phyloP scores from a whole-genome alignment of 1,284 basidiomycete genomes.

The Lentinula novae-zelandiae region DNA sequence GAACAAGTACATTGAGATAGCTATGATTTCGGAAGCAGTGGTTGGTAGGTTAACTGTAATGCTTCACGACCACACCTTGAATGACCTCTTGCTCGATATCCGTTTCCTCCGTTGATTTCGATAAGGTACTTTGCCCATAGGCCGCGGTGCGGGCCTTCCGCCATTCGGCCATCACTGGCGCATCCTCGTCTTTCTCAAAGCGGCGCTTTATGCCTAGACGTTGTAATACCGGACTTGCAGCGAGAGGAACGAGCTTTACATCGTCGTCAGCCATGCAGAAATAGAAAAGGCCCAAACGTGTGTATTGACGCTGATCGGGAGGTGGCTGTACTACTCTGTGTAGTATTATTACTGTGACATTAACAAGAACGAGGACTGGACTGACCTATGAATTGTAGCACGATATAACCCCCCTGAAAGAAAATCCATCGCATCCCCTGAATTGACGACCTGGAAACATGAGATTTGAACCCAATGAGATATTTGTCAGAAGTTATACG shows the following conservation, averaged over 20 bases:
- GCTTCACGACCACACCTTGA: conserved; percentile 31
- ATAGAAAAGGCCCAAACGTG: conserved; percentile 50
- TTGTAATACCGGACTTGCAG: conserved; percentile 38
- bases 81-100: conserved; percentile 44
- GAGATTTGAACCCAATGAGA: not conserved
- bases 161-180: conserved; percentile 35
- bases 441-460: conserved; percentile 32
- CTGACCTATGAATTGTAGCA: conserved; percentile 37
- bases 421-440: conserved; percentile 47
- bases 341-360: conserved; percentile 26
- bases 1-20: no score
- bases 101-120: conserved; percentile 23
- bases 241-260: conserved; percentile 32
- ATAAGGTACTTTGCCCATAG: conserved; percentile 30
- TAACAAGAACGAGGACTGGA: conserved; percentile 20
- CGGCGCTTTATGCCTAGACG: conserved; percentile 27
- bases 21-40: no score
- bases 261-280: conserved; percentile 39
- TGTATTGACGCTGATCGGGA: conserved; percentile 39
- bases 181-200: conserved; percentile 25
- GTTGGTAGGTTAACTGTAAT: not conserved
- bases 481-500: not conserved
- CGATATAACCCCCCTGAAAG: conserved; percentile 43
- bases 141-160: conserved; percentile 29
- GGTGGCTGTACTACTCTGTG: conserved; percentile 38